A percentile compares a stretch with the other conserved stretches of the same genome.
phyloP scores from a whole-genome alignment of 495 filamentous ascomycete genomes.

The Penicillium coffeae region DNA sequence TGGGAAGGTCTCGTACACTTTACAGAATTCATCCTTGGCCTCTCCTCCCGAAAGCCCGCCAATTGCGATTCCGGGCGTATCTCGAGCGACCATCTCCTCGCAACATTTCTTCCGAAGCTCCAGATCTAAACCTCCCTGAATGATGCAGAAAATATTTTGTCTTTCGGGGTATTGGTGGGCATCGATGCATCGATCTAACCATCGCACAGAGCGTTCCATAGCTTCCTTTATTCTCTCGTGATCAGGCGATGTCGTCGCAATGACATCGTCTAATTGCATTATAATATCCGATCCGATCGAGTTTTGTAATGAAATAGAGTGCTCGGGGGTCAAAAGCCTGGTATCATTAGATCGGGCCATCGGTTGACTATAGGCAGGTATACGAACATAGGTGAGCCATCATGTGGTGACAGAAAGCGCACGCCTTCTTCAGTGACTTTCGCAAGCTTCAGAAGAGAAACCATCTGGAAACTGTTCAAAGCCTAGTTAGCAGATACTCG shows the following conservation, averaged over 20 bases:
- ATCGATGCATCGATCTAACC: slow-evolving; percentile 93
- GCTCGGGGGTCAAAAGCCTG: slow-evolving; percentile 89
- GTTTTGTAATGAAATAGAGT: slow-evolving; percentile 94
- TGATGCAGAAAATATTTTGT: slow-evolving; percentile 98
- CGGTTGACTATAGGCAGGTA: neutral
- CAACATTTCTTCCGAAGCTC: slow-evolving; percentile 82
- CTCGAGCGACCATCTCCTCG: slow-evolving; percentile 80
- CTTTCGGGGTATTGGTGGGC: slow-evolving; percentile 78
- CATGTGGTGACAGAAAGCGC: slow-evolving; percentile 88
- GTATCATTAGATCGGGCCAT: slow-evolving; percentile 2
- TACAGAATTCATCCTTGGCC: slow-evolving; percentile 61
- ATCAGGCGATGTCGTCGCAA: slow-evolving; percentile 92
- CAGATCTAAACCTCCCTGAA: slow-evolving; percentile 93
- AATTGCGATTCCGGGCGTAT: slow-evolving; percentile 95
- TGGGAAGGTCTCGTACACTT: slow-evolving; percentile 42
- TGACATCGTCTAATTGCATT: slow-evolving; percentile 98
- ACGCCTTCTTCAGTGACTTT: slow-evolving; percentile 95
- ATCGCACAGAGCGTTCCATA: slow-evolving; percentile 95
- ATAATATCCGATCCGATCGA: slow-evolving; percentile 98
- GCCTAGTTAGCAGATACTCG: slow-evolving; percentile 7
- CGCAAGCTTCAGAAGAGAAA: slow-evolving; percentile 89
- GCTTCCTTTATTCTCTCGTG: slow-evolving; percentile 81
- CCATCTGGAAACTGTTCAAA: slow-evolving; percentile 85
- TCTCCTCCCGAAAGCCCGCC: slow-evolving; percentile 89
- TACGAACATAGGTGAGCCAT: slow-evolving; percentile 82